phyloP scores from a whole-genome alignment of 2,329 filamentous ascomycete species.

The Dendryphion nanum region DNA sequence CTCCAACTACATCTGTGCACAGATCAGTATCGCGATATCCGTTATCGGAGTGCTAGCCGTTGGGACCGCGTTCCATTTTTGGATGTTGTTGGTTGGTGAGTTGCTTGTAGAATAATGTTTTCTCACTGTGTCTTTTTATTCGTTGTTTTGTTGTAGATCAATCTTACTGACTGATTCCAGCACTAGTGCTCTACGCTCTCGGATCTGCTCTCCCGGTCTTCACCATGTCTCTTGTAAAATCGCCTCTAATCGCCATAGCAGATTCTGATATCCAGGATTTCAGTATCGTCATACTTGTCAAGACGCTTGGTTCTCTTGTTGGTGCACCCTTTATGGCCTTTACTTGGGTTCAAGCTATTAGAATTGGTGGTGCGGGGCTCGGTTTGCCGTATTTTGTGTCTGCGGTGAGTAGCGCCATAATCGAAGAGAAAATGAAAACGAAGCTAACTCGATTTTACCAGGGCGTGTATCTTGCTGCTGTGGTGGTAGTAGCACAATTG shows the following conservation, averaged over 20 bases:
- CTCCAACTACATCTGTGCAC: conserved; percentile 31
- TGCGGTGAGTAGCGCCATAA: conserved; percentile 23
- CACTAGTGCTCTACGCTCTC: conserved; percentile 37
- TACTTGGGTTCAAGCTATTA: conserved; percentile 37
- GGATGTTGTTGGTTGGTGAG: conserved; percentile 31
- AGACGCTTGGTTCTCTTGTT: conserved; percentile 34
- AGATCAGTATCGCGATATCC: conserved; percentile 31
- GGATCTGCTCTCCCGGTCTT: conserved; percentile 41
- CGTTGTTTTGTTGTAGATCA: neutral
- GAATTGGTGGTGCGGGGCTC: conserved; percentile 27
- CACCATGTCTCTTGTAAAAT: conserved; percentile 38
- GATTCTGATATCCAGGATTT: conserved; percentile 33
- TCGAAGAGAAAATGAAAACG: neutral
- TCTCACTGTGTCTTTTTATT: too few species aligned
- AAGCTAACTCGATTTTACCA: conserved; percentile 1
- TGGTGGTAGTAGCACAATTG: conserved; percentile 10
- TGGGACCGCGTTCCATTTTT: conserved; percentile 30
- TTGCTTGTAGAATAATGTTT: neutral
- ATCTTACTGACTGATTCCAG: conserved; percentile 10
- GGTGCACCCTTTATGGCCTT: conserved; percentile 38
- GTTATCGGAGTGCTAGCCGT: conserved; percentile 33
- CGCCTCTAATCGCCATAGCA: conserved; percentile 25
- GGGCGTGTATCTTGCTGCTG: conserved; percentile 12
- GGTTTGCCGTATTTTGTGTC: conserved; percentile 37
- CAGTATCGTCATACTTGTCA: conserved; percentile 38